Evolutionary conservation across 192 early-diverging fungal genomes (phyloP).

Genomic region (Podila horticola): DNA sequence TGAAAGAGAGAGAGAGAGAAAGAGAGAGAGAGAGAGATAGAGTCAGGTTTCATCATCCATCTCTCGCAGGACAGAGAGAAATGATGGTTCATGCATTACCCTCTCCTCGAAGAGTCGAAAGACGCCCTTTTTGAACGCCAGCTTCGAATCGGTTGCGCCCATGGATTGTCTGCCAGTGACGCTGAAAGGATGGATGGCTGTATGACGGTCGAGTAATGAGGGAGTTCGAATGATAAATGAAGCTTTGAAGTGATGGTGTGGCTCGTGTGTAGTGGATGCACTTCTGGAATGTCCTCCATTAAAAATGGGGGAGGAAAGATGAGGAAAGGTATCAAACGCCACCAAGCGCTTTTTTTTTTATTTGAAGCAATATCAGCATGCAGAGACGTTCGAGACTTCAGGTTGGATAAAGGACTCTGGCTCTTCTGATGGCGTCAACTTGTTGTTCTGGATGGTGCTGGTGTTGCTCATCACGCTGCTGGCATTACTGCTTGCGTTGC

Average conservation of each 20-base stretch:
- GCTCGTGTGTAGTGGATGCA: neutral
- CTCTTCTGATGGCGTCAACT: constrained; percentile 11
- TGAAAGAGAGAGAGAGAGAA: too few relatives aligned
- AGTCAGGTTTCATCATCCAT: too few relatives aligned
- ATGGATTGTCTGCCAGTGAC: constrained; percentile 51
- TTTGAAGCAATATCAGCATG: neutral
- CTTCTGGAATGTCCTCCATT: neutral
- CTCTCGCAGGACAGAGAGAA: too few relatives aligned
- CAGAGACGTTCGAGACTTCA: neutral
- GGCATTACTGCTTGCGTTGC: neutral
- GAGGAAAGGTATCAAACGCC: neutral
- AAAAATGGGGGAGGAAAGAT: neutral
- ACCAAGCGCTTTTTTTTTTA: neutral
- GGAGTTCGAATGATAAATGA: neutral
- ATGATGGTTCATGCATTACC: constrained; percentile 54
- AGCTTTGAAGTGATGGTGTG: neutral
- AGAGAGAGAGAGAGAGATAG: too few relatives aligned
- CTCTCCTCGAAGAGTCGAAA: constrained; percentile 85
- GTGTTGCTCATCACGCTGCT: neutral
- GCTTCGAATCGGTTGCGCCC: constrained; percentile 90
- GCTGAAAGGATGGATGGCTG: neutral
- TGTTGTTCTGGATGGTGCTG: constrained; percentile 1
- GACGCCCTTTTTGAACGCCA: constrained; percentile 89
- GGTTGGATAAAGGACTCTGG: constrained; percentile 1
- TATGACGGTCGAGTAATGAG: neutral